Evolutionary conservation across 306 rosid genomes (phyloP), one percentile per base, ranked within the genome.

Genomic region (Morella rubra): DNA sequence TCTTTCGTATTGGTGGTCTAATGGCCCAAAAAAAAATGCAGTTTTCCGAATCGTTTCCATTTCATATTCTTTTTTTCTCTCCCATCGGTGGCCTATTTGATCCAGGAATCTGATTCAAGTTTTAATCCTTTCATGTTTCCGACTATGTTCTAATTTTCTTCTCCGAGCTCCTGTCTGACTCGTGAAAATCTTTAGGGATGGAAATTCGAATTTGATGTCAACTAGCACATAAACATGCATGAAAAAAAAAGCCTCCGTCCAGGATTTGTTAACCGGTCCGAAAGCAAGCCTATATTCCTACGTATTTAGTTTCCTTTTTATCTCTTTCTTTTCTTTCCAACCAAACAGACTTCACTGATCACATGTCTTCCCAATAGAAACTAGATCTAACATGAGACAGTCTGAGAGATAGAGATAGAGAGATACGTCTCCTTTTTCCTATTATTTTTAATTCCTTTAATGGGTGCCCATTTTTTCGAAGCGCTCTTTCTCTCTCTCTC

Each of bases 301-400:
- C 19, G 2, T 53, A 53, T 61, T 12, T 62, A 5, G 2, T 2
- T 27, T 32, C 16, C 12, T 14, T 61, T 61, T 6, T 18, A 60
- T 24, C 3, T n/a, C 13, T 5, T 18, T 44, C 11, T 22, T 85
- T 80, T 82, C 84, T 71, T 56, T 27, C 71, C 52, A 37, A 16
- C 82, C 84, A 74, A 85, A 78, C 81, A 76, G 80, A 32, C 2
- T 3, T 32, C 2, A 32, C 37, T 32, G 37, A 62, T n/a, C 45
- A 73, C 71, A 65, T 65, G 71, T 42, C 1, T 18, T 32, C 37
- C 50, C 27, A 7, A 41, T 58, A 22, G 14, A 60, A 66, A 66
- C 50, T 20, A 81, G 86, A 85, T 86, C 91, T 69, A 49, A 67
- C 81, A 83, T 76, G 87, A 56, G 84, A 71, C 62, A 45, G 73